These are phyloP conservation scores for Penicillium sp. DNA, from an alignment of 2,329 filamentous ascomycete species.

Conservation along the genomic window DNA sequence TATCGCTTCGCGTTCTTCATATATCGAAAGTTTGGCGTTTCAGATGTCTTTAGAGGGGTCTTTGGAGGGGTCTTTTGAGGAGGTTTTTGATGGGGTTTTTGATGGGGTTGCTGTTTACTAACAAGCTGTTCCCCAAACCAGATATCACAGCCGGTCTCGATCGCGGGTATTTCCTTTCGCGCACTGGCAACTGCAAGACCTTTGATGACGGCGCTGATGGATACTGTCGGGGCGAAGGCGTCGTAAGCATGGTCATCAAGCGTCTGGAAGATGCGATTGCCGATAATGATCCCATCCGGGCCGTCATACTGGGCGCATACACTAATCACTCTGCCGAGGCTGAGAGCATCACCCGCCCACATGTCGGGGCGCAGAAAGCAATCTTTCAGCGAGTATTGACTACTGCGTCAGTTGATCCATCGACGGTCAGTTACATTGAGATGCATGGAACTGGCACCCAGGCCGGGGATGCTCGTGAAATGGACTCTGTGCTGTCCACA, in stretches of 20 bases:
- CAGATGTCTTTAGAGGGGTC: too few species aligned
- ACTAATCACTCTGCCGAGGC: constrained; percentile 52
- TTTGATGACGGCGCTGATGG: constrained; percentile 55
- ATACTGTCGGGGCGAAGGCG: constrained; percentile 57
- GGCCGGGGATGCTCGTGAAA: constrained; percentile 38
- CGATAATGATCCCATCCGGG: constrained; percentile 49
- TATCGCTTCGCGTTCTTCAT: too few species aligned
- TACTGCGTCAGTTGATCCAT: constrained; percentile 38
- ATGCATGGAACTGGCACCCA: constrained; percentile 48
- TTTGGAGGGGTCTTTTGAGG: too few species aligned
- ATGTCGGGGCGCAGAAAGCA: constrained; percentile 41
- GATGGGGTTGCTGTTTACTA: too few species aligned
- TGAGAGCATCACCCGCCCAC: constrained; percentile 46
- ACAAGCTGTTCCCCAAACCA: constrained; percentile 53
- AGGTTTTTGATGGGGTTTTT: too few species aligned
- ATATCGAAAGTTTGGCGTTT: too few species aligned
- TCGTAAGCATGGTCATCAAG: constrained; percentile 55
- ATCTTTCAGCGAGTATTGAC: constrained; percentile 41
- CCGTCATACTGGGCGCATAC: constrained; percentile 44
- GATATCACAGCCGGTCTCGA: constrained; percentile 75
- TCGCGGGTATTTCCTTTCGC: constrained; percentile 44
- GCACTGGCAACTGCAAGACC: constrained; percentile 51
- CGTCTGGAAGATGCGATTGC: constrained; percentile 51
- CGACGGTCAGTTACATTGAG: constrained; percentile 41
- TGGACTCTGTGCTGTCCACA: constrained; percentile 36